phyloP scores from a whole-genome alignment of 176 grass and related monocot genomes.

The Aegilops longissima region DNA sequence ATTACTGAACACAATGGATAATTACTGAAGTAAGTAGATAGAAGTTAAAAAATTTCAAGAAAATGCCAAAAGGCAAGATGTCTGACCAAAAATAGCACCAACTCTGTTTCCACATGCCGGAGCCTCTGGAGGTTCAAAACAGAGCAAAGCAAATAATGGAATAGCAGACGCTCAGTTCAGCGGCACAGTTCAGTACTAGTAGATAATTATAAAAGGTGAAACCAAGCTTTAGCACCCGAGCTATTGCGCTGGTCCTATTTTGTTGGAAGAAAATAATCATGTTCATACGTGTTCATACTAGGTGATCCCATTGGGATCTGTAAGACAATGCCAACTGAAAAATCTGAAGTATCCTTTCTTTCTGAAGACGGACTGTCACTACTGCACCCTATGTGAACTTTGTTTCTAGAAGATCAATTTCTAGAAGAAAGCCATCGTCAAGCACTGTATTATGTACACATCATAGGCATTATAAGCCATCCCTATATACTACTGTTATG shows the following conservation, averaged over 20 bases:
- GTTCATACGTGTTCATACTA: too few species aligned
- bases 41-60: not conserved
- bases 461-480: not conserved
- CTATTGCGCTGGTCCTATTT: not conserved
- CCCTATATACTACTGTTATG: not conserved
- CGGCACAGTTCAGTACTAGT: not conserved
- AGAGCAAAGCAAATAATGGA: not conserved
- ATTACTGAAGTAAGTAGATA: not conserved
- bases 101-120: not conserved
- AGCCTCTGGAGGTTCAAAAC: not conserved
- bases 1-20: not conserved
- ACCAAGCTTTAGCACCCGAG: too few species aligned
- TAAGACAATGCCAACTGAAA: not conserved
- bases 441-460: not conserved
- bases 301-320: too few species aligned
- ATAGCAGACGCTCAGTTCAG: not conserved
- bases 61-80: not conserved
- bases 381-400: not conserved
- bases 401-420: not conserved
- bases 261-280: not conserved
- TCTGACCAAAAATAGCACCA: not conserved
- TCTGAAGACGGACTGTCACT: not conserved
- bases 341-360: not conserved
- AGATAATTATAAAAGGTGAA: not conserved
- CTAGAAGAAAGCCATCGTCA: not conserved